Evolutionary conservation across 2,329 filamentous ascomycete species (phyloP), one percentile per base, ranked within the genome.

Genomic region (Cyphellophora attinorum): DNA sequence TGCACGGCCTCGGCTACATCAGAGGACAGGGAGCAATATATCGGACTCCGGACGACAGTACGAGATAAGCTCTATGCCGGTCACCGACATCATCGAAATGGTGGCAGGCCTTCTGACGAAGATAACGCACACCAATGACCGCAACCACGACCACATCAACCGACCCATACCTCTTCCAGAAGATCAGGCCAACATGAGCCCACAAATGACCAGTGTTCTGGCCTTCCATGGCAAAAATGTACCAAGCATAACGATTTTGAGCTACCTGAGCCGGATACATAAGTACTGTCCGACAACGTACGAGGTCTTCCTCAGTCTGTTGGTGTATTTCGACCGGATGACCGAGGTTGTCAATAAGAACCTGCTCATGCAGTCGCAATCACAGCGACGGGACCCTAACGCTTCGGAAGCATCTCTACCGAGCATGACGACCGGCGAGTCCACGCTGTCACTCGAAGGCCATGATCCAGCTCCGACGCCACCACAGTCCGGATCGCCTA

Each of bases 291-390:
- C 91, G 1, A 96, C 91, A 5, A 96, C 91, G 1, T 98, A 94
- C 56, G 91, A 98, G 60, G 91, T 98, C 0, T 98, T 98, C 54
- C 65, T 98, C 40, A 95, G 88, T 55, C 62, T 98, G 51, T 64
- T 98, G 36, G 88, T 98, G 19, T 98, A 96, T 60, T 98, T 98
- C 60, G 91, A 98, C 57, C 82, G 91, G 42, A 98, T 98, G 91
- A 95, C 89, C 28, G 91, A 96, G 57, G 75, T 85, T 39, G 86
- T 96, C 39, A 96, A 96, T 55, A 79, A 81, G 29, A 71, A 80
- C 38, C 81, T 85, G 5, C 71, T 81, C 56, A 76, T 81, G 54
- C 76, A 72, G 43, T 52, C 79, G 53, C 45, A 62, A 3, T 17
- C 29, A 18, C 16, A 18, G 29, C 29, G 19, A 12, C 29, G 5